Evolutionary conservation across 176 grass and related monocot species (phyloP).

Genomic region (Carex cristatella): DNA sequence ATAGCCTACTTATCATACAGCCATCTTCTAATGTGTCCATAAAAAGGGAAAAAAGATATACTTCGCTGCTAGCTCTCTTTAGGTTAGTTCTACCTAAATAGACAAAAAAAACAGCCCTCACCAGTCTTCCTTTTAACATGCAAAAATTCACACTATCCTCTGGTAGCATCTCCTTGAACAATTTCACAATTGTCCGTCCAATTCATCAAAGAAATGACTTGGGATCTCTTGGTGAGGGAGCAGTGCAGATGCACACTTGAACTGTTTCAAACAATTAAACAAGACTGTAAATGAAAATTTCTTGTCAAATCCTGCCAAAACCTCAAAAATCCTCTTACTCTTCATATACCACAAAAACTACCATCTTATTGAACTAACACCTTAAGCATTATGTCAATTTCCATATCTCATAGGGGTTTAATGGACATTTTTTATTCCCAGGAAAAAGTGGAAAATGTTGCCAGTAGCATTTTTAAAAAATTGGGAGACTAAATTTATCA

Average conservation of each 20-base stretch:
- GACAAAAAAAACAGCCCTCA: background rate
- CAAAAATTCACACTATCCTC: conserved; percentile 3
- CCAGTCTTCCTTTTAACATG: background rate
- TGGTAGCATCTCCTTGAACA: background rate
- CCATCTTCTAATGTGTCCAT: background rate
- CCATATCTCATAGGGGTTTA: background rate
- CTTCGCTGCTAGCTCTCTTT: background rate
- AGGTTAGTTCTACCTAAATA: conserved; percentile 23
- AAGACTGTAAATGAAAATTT: background rate
- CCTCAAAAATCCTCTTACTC: background rate
- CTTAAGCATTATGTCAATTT: background rate
- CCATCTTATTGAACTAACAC: background rate
- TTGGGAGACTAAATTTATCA: background rate
- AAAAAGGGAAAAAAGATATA: background rate
- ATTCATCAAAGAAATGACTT: conserved; percentile 1
- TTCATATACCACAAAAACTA: background rate
- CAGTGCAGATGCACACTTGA: conserved; percentile 56
- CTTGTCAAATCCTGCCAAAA: background rate
- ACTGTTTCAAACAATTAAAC: conserved; percentile 43
- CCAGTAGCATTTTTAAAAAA: background rate
- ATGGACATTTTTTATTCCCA: background rate
- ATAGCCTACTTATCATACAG: conserved; percentile 14
- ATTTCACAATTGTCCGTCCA: background rate
- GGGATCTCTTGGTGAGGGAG: conserved; percentile 54
- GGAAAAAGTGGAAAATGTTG: background rate